These are phyloP conservation scores for Capsella rubella DNA, from an alignment of 441 rosid species.

Conservation along the genomic window DNA sequence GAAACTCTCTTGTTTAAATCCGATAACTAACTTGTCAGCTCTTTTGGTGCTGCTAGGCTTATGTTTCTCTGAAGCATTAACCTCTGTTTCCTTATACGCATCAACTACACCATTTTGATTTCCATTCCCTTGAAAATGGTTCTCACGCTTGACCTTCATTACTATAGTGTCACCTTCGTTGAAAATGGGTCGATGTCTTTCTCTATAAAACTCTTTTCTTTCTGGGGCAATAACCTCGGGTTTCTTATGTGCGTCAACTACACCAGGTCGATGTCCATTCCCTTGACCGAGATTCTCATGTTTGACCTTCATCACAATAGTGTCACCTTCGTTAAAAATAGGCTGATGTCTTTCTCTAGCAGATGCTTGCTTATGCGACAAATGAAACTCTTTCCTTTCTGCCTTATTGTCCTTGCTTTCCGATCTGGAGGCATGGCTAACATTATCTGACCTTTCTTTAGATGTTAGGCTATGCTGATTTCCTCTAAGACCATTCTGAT, in stretches of 20 bases:
- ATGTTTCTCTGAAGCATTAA: slow-evolving; percentile 30
- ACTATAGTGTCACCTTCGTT: slow-evolving; percentile 48
- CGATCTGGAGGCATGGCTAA: slow-evolving; percentile 27
- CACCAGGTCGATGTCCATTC: slow-evolving; percentile 13
- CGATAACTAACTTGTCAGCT: slow-evolving; percentile 38
- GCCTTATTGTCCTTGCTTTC: slow-evolving; percentile 25
- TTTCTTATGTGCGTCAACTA: slow-evolving; percentile 15
- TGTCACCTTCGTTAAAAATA: slow-evolving; percentile 44
- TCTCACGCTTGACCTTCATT: slow-evolving; percentile 48
- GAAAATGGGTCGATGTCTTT: slow-evolving; percentile 41
- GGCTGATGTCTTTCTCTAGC: slow-evolving; percentile 44
- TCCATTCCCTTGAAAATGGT: slow-evolving; percentile 40
- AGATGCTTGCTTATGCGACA: slow-evolving; percentile 41
- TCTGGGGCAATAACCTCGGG: slow-evolving; percentile 1
- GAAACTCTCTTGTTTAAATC: slow-evolving; percentile 48
- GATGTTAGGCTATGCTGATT: slow-evolving; percentile 18
- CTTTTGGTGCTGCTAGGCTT: slow-evolving; percentile 35
- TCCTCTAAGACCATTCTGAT: slow-evolving; percentile 46
- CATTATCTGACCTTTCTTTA: slow-evolving; percentile 23
- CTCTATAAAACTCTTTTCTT: slow-evolving; percentile 26
- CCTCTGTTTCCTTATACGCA: slow-evolving; percentile 38
- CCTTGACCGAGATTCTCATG: slow-evolving; percentile 29
- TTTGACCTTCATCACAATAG: slow-evolving; percentile 42
- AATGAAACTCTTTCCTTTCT: slow-evolving; percentile 47
- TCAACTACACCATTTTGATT: slow-evolving; percentile 32